phyloP scores from a whole-genome alignment of 176 grass and related monocot species.

The Avena atlantica region DNA sequence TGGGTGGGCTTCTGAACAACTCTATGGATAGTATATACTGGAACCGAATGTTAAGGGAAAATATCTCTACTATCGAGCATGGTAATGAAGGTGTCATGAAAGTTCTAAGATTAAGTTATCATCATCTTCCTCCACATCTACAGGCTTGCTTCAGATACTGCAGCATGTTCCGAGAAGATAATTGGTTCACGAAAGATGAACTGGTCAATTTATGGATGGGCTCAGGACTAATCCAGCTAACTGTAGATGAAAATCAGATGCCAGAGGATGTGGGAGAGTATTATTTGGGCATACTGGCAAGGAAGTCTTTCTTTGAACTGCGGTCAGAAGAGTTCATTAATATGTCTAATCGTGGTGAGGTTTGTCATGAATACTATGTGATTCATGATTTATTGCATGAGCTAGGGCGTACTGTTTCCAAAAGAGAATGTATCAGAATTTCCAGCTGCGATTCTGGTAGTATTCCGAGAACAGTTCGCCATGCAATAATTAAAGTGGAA shows the following conservation, averaged over 20 bases:
- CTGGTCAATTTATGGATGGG: conserved; percentile 11
- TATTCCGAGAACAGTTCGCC: neutral
- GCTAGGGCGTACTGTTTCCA: neutral
- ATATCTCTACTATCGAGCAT: conserved; percentile 2
- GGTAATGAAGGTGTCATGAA: conserved; percentile 7
- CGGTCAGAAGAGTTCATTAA: neutral
- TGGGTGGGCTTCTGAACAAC: neutral
- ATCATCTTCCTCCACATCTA: neutral
- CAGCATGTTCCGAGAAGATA: neutral
- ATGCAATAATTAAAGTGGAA: neutral
- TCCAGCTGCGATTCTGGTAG: neutral
- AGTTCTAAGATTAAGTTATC: conserved; percentile 29
- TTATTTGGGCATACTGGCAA: neutral
- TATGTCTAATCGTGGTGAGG: neutral
- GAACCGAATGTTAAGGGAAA: neutral
- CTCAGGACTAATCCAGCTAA: neutral
- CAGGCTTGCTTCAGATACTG: conserved; percentile 31
- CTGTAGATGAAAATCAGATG: neutral
- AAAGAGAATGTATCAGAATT: neutral
- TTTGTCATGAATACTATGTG: neutral
- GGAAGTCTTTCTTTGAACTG: neutral
- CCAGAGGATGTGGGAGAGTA: conserved; percentile 2
- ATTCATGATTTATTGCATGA: conserved; percentile 19
- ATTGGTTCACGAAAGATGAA: neutral
- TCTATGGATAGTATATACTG: neutral